Percentiles rank a stretch among this genome's conserved stretches.
phyloP scores from a whole-genome alignment of 2,329 filamentous ascomycete genomes.

The Atkinsonella hypoxylon region DNA sequence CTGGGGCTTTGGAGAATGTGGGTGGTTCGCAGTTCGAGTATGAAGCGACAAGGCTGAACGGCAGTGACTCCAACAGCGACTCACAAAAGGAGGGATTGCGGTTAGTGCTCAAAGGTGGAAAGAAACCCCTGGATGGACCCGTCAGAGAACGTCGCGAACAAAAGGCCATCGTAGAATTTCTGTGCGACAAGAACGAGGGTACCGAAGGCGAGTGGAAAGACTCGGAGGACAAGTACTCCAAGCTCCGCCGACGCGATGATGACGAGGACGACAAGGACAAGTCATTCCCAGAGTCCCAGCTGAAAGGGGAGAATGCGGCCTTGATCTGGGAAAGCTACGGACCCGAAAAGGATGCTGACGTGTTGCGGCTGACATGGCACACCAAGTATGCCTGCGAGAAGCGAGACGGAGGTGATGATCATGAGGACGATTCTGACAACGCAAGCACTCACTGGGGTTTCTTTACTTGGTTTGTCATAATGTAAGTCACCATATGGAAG shows the following conservation, averaged over 20 bases:
- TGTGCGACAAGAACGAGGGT: conserved; percentile 66
- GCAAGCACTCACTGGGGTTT: conserved; percentile 67
- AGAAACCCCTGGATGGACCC: conserved; percentile 37
- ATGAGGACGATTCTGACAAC: conserved; percentile 30
- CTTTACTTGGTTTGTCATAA: conserved; percentile 92
- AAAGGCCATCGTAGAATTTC: conserved; percentile 71
- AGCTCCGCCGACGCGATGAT: conserved; percentile 13
- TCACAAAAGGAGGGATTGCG: conserved; percentile 59
- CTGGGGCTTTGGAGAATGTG: conserved; percentile 51
- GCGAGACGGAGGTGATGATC: conserved; percentile 30
- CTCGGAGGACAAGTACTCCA: conserved; percentile 27
- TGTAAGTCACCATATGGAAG: conserved; percentile 47
- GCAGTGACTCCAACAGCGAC: conserved; percentile 51
- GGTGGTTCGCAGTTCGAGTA: conserved; percentile 52
- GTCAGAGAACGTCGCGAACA: conserved; percentile 43
- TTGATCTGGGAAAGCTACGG: conserved; percentile 69
- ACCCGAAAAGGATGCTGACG: conserved; percentile 40
- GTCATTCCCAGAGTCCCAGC: conserved; percentile 35
- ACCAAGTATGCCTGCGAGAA: conserved; percentile 77
- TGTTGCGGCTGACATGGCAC: conserved; percentile 69
- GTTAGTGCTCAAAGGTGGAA: conserved; percentile 53
- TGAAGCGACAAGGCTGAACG: conserved; percentile 52
- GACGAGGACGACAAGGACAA: conserved; percentile 23
- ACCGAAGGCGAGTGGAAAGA: conserved; percentile 56
- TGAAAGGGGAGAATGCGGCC: conserved; percentile 45